Base-by-base conservation (phyloP, 371 early-diverging fungal species). In the Mortierella sp. region DNA sequence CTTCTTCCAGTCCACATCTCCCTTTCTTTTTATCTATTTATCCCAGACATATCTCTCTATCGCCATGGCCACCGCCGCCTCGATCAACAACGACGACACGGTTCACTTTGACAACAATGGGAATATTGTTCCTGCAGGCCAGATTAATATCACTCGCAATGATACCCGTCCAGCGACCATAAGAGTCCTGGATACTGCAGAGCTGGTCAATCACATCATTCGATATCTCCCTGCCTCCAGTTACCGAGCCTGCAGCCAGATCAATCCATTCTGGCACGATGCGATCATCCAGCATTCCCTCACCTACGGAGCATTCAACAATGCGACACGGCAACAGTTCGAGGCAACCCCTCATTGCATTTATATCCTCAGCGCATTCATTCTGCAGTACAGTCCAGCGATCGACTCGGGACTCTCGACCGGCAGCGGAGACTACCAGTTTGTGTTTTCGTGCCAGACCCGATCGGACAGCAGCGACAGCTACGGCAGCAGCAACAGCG, bases 401-500 rank as follows among this genome's bases (percentile, higher is more conserved):
- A 63, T 66, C 16, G 26, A 37, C 41, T 2, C 2, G 41, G 47
- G 58, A 1, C 19, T 58, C 19, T 34, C 45, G 14, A 29, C 61
- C 11, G 24, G 47, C 1, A 34, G 50, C 37, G 44, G 29, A 1
- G 11, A 40, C 22, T 45, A 68, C 24, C 72, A 73, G 14, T 78
- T 78, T 50, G 45, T 78, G 9, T 73, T 78, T 41, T 78, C 79
- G 19, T 78, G 79, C 52, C 79, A 78, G 37, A 39, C 79, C 26
- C 53, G 52, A 43, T 64, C 66, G 7, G 74, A 52, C 6, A 70
- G 69, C 24, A 44, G 13, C 7, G 79, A 70, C 26, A 80, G 78
- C 45, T 65, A 64, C 66, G 77, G 71, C 1, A 55, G 66, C 65
- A 37, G 34, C 14, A 53, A 37, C 55, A 64, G 71, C 40, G 71